Conservation (phyloP, 257 asterid genomes). For the Fraxinus pennsylvanica region DNA sequence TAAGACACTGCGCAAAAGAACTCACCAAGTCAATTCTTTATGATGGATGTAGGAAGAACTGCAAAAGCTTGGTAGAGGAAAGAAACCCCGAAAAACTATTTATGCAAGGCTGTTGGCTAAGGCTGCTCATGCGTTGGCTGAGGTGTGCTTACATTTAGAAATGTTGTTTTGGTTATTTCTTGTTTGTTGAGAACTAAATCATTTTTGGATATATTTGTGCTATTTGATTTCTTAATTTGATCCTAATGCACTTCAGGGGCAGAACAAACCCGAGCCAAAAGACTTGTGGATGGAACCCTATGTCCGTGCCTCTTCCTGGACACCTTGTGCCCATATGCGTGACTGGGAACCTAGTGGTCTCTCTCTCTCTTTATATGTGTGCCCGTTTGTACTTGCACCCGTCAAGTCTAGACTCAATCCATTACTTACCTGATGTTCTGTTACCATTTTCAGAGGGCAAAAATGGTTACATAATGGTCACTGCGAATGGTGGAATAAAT, state of each 20-base stretch:
- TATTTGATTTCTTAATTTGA: constrained; percentile 12
- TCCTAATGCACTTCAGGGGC: constrained; percentile 55
- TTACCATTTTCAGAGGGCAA: constrained; percentile 58
- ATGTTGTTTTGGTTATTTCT: constrained; percentile 14
- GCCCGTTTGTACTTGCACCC: constrained; percentile 7
- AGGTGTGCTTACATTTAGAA: constrained; percentile 46
- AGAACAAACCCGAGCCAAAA: constrained; percentile 75
- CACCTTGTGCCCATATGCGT: constrained; percentile 75
- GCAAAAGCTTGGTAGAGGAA: constrained; percentile 63
- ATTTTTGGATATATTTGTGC: constrained; percentile 12
- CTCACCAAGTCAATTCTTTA: constrained; percentile 10
- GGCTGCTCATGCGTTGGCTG: constrained; percentile 96
- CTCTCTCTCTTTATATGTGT: constrained; percentile 27
- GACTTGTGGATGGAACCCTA: constrained; percentile 95
- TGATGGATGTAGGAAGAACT: constrained; percentile 72
- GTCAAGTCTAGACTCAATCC: constrained; percentile 16
- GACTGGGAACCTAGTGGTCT: constrained; percentile 76
- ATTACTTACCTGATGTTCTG: constrained; percentile 18
- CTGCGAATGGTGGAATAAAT: constrained; percentile 98
- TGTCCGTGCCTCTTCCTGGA: constrained; percentile 78
- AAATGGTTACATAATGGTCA: constrained; percentile 80
- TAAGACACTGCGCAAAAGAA: constrained; percentile 8
- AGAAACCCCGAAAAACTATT: constrained; percentile 73
- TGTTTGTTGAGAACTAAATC: constrained; percentile 7
- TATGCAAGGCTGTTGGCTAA: constrained; percentile 81